Percentiles rank a stretch among this genome's conserved stretches.
Conservation (phyloP, 176 grass and related monocot genomes). For the Oryza glaberrima region DNA sequence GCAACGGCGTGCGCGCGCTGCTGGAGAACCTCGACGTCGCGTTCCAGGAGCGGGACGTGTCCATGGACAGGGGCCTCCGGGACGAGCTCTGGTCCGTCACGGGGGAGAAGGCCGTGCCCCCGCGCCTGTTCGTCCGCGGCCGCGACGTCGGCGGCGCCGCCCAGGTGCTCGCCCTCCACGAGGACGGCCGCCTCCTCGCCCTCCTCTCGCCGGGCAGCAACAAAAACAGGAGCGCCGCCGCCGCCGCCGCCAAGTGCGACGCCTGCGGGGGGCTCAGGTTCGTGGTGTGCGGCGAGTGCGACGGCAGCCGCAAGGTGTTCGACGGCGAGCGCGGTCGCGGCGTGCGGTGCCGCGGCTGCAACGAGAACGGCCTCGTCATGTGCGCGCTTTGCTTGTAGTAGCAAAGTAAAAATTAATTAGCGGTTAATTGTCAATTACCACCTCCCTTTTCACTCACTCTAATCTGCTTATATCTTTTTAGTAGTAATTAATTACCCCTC, state of each 20-base stretch:
- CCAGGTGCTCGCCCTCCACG: constrained; percentile 67
- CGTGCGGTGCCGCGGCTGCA: constrained; percentile 57
- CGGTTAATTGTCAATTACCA: constrained; percentile 23
- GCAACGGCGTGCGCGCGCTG: constrained; percentile 54
- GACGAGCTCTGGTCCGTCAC: constrained; percentile 65
- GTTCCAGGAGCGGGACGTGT: constrained; percentile 84
- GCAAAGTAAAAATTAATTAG: constrained; percentile 28
- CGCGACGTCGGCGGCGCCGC: constrained; percentile 62
- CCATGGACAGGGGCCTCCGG: constrained; percentile 76
- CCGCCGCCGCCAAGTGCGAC: constrained; percentile 27
- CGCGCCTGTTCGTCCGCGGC: constrained; percentile 72
- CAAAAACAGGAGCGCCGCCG: no score
- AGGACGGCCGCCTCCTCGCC: constrained; percentile 62
- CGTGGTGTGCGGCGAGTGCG: constrained; percentile 62
- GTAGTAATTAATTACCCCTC: neutral
- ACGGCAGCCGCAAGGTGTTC: constrained; percentile 66
- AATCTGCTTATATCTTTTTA: neutral
- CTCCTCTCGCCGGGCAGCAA: constrained; percentile 19
- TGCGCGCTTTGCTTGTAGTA: constrained; percentile 61
- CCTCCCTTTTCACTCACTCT: neutral
- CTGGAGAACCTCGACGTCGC: constrained; percentile 60
- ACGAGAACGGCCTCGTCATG: constrained; percentile 78
- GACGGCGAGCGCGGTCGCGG: constrained; percentile 35
- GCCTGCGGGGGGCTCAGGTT: constrained; percentile 61
- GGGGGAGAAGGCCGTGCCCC: constrained; percentile 59